Evolutionary conservation across 2,329 filamentous ascomycete species (phyloP).

Genomic region (Trichoderma atroviride): DNA sequence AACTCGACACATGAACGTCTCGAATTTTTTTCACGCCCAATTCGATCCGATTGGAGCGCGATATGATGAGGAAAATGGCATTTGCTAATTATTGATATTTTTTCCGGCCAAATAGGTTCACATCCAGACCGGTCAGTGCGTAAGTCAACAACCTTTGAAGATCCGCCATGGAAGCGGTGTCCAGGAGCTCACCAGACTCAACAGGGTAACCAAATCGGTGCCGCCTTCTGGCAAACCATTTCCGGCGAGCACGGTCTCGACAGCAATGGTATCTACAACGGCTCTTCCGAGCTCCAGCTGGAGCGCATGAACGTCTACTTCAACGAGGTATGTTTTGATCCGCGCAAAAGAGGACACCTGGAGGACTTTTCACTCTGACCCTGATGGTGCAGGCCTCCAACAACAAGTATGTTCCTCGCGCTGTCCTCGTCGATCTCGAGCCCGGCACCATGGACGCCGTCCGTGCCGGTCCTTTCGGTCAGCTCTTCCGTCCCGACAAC

Average conservation of each 20-base stretch:
- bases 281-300: slow-evolving; percentile 96
- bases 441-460: slow-evolving; percentile 99
- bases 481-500: slow-evolving; percentile 99
- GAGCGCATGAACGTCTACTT: slow-evolving; percentile 99
- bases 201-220: slow-evolving; percentile 99
- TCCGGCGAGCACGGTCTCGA: slow-evolving; percentile 95
- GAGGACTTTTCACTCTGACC: slow-evolving; percentile 1
- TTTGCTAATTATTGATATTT: slow-evolving; percentile 57
- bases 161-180: background rate
- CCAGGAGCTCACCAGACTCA: slow-evolving; percentile 43
- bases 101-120: slow-evolving; percentile 77
- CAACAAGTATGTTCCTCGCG: slow-evolving; percentile 99
- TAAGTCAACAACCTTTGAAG: slow-evolving; percentile 50
- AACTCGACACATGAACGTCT: background rate
- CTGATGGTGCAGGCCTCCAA: slow-evolving; percentile 69
- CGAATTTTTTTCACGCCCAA: slow-evolving; percentile 4
- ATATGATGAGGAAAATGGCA: slow-evolving; percentile 26
- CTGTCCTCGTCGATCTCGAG: slow-evolving; percentile 98
- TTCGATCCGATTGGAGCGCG: slow-evolving; percentile 3
- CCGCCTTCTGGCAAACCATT: slow-evolving; percentile 96
- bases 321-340: slow-evolving; percentile 61
- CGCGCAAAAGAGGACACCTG: background rate
- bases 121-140: slow-evolving; percentile 99
- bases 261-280: slow-evolving; percentile 97
- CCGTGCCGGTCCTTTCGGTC: slow-evolving; percentile 94